A percentile compares a stretch with the other conserved stretches of the same genome.
Conservation (phyloP, 2,329 filamentous ascomycete genomes). For the Verticillium nonalfalfae region DNA sequence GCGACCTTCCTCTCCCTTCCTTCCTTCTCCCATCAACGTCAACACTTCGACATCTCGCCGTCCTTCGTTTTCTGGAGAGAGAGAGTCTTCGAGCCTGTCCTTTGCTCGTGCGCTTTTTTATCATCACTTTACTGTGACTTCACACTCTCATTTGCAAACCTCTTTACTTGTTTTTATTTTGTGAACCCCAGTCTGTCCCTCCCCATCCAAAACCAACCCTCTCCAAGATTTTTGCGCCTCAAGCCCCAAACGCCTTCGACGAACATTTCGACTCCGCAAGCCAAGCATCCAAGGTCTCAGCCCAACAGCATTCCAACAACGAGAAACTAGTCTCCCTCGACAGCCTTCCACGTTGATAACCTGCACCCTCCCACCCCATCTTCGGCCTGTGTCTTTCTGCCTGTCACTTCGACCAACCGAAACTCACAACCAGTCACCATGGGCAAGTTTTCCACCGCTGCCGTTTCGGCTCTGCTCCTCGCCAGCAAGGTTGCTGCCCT, state of each 20-base stretch:
- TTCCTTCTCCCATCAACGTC: background rate
- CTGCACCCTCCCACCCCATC: background rate
- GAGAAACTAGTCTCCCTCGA: background rate
- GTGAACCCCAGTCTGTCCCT: background rate
- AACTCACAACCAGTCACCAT: constrained; percentile 3
- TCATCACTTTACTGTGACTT: constrained; percentile 9
- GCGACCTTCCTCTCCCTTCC: background rate
- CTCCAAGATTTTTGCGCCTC: background rate
- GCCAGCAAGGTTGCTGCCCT: constrained; percentile 36
- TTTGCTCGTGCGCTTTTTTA: constrained; percentile 4
- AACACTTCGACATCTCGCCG: background rate
- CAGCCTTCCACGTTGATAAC: background rate
- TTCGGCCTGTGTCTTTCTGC: background rate
- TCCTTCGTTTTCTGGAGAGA: background rate
- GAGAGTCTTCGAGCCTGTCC: background rate
- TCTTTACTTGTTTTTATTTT: background rate
- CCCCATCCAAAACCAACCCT: background rate
- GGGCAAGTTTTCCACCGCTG: constrained; percentile 8
- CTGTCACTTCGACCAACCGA: background rate
- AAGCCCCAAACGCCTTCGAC: background rate
- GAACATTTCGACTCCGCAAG: background rate
- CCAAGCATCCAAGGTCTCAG: background rate
- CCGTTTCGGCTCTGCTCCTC: constrained; percentile 33
- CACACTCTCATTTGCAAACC: constrained; percentile 12
- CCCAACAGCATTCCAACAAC: background rate